Evolutionary conservation across 108 stramenopile species (phyloP).

Genomic region (Stephanodiscus triporus): DNA sequence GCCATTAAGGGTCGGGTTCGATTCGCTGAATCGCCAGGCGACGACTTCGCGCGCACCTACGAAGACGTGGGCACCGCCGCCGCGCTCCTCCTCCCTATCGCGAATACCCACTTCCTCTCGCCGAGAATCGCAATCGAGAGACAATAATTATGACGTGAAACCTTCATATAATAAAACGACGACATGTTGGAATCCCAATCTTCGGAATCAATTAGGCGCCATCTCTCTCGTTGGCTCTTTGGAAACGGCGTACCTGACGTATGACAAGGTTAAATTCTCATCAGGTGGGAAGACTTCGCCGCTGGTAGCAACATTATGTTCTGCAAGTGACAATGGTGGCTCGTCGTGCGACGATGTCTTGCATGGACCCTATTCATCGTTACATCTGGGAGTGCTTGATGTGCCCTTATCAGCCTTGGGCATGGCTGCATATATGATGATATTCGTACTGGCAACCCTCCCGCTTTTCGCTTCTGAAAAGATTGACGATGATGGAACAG

Average conservation of each 20-base stretch:
- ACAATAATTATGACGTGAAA: not conserved
- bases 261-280: constrained; percentile 53
- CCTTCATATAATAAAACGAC: not conserved
- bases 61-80: not conserved
- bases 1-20: constrained; percentile 1
- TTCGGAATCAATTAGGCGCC: constrained; percentile 64
- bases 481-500: constrained; percentile 30
- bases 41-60: constrained; percentile 3
- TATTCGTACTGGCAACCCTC: constrained; percentile 53
- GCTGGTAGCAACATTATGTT: constrained; percentile 33
- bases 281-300: constrained; percentile 18
- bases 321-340: constrained; percentile 6
- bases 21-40: not conserved
- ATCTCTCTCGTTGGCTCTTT: constrained; percentile 61
- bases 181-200: constrained; percentile 61
- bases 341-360: constrained; percentile 55
- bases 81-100: constrained; percentile 1
- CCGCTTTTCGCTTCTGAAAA: constrained; percentile 39
- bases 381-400: constrained; percentile 55
- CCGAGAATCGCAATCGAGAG: not conserved
- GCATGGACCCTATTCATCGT: constrained; percentile 73
- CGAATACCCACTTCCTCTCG: constrained; percentile 1
- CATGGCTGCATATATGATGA: constrained; percentile 61
- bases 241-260: constrained; percentile 84
- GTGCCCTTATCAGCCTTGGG: constrained; percentile 71